These are phyloP conservation scores for Thuidium tamariscinum DNA, from an alignment of 225 moss, liverwort and hornwort species.

Conservation along the genomic window DNA sequence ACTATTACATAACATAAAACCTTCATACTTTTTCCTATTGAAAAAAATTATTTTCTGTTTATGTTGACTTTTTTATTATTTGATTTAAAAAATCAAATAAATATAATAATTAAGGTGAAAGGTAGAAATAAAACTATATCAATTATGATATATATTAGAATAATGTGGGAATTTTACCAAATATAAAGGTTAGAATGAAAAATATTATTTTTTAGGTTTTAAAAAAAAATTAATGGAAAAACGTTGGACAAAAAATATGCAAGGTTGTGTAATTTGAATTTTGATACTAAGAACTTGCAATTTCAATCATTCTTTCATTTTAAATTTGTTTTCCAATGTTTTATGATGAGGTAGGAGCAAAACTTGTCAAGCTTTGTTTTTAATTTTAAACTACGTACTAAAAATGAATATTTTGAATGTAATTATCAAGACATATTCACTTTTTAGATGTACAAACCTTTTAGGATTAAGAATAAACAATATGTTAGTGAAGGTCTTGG, in stretches of 20 bases:
- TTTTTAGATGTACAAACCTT: background rate
- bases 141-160: background rate
- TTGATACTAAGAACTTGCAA: background rate
- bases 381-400: background rate
- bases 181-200: background rate
- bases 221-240: too few species aligned
- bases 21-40: accelerated
- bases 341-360: background rate
- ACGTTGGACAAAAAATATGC: background rate
- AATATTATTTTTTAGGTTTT: accelerated
- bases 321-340: background rate
- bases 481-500: background rate
- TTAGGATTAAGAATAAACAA: background rate
- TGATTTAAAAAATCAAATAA: background rate
- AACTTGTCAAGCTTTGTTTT: background rate
- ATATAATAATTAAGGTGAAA: too few species aligned
- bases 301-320: background rate
- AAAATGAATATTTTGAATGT: background rate
- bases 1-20: background rate
- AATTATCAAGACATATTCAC: accelerated
- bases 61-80: background rate
- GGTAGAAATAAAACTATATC: background rate
- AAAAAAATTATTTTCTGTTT: background rate
- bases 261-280: background rate
- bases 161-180: accelerated